A percentile compares a stretch with the other conserved stretches of the same genome.
Conservation (phyloP, 2,329 filamentous ascomycete genomes). For the Venturia aucupariae region DNA sequence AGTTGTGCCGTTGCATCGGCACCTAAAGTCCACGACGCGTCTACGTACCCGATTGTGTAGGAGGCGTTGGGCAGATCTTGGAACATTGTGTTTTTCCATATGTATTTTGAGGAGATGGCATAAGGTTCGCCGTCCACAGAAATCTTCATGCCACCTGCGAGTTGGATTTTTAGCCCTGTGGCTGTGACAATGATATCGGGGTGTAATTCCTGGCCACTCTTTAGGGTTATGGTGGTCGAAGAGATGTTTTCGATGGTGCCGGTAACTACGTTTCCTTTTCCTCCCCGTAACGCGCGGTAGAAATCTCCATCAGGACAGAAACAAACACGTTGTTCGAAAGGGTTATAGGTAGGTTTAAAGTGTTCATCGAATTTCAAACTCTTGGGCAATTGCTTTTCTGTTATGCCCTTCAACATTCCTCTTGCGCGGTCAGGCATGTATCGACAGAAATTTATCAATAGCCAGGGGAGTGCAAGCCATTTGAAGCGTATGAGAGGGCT, state of each 20-base stretch:
- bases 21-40: conserved; percentile 54
- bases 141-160: conserved; percentile 46
- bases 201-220: conserved; percentile 25
- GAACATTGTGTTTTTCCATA: conserved; percentile 55
- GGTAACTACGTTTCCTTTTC: conserved; percentile 46
- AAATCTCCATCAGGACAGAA: conserved; percentile 54
- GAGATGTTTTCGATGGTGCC: conserved; percentile 44
- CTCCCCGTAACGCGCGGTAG: conserved; percentile 41
- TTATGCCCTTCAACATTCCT: conserved; percentile 36
- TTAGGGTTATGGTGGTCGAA: conserved; percentile 40
- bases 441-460: conserved; percentile 42
- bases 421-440: conserved; percentile 44
- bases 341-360: conserved; percentile 39
- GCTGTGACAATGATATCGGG: conserved; percentile 55
- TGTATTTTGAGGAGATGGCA: conserved; percentile 40
- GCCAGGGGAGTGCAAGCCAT: conserved; percentile 39
- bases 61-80: conserved; percentile 53
- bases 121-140: conserved; percentile 43
- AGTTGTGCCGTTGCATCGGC: conserved; percentile 45
- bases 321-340: conserved; percentile 66
- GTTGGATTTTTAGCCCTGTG: conserved; percentile 49
- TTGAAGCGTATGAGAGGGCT: conserved; percentile 42
- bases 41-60: conserved; percentile 51
- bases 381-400: conserved; percentile 43
- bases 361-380: conserved; percentile 32